Conservation (phyloP, 768 basidiomycete genomes). For the Mycena belliarum region DNA sequence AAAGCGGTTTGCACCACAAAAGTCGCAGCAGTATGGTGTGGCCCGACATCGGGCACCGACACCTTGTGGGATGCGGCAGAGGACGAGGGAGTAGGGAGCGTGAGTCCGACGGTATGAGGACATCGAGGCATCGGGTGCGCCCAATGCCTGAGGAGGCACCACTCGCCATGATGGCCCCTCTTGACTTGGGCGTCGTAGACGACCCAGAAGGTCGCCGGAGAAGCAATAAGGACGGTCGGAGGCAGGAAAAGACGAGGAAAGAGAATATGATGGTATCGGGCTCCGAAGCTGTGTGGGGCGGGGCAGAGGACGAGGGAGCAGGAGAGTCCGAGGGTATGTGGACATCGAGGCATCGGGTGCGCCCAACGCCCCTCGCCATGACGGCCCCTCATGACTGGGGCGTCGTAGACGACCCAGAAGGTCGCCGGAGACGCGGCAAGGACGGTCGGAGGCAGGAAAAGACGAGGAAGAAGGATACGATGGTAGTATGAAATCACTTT, state of each 20-base stretch:
- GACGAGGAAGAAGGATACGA: conserved; percentile 17
- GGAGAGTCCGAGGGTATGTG: background rate
- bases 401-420: conserved; percentile 2
- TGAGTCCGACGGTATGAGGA: background rate
- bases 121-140: conserved; percentile 7
- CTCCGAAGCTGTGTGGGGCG: background rate
- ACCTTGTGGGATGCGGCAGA: background rate
- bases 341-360: conserved; percentile 4
- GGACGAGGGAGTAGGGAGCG: background rate
- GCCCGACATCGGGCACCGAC: background rate
- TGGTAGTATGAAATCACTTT: conserved; percentile 40
- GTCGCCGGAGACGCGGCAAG: background rate
- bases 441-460: conserved; percentile 7
- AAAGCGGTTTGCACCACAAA: background rate
- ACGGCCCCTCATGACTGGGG: background rate
- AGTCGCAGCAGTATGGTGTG: conserved; percentile 6
- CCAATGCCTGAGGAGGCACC: conserved; percentile 20
- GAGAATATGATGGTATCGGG: conserved; percentile 8
- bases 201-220: background rate
- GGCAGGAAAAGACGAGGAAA: conserved; percentile 19
- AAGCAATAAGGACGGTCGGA: background rate
- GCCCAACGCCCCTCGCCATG: conserved; percentile 4
- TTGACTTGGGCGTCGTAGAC: background rate
- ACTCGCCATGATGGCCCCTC: background rate
- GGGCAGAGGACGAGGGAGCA: background rate